phyloP scores from a whole-genome alignment of 208 protist species.

The Leishmania tarentolae region DNA sequence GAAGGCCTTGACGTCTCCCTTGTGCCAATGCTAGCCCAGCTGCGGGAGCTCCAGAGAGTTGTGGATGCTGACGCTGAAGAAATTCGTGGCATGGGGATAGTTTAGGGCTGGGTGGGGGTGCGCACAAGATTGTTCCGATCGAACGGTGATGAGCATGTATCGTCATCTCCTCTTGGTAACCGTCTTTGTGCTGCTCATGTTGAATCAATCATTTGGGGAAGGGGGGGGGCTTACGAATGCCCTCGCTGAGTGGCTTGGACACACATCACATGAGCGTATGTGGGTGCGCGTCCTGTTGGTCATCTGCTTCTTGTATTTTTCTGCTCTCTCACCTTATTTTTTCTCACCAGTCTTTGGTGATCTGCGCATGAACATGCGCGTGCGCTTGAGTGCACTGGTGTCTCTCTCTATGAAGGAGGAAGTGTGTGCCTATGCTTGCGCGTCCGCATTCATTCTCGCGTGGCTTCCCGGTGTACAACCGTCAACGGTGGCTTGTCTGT shows the following conservation, averaged over 20 bases:
- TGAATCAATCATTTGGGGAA: no score
- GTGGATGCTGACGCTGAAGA: conserved; percentile 2
- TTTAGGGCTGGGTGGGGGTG: neutral
- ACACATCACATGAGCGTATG: neutral
- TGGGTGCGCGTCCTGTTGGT: neutral
- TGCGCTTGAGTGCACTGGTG: neutral
- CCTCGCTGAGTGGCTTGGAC: neutral
- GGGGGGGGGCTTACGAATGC: neutral
- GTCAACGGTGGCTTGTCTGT: neutral
- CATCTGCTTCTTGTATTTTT: neutral
- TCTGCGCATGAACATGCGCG: neutral
- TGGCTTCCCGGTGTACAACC: neutral
- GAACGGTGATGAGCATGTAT: neutral
- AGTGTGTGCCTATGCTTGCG: neutral
- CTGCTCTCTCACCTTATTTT: neutral
- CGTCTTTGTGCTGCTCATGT: neutral
- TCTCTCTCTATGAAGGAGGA: neutral
- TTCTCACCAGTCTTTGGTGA: neutral
- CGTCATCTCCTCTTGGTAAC: neutral
- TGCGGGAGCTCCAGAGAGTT: conserved; percentile 6
- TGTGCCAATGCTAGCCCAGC: neutral
- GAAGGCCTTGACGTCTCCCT: neutral
- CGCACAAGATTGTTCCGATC: neutral
- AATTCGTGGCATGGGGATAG: neutral
- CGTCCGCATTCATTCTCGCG: neutral